Evolutionary conservation across 2,329 filamentous ascomycete species (phyloP).

Genomic region (Cordyceps farinosa): DNA sequence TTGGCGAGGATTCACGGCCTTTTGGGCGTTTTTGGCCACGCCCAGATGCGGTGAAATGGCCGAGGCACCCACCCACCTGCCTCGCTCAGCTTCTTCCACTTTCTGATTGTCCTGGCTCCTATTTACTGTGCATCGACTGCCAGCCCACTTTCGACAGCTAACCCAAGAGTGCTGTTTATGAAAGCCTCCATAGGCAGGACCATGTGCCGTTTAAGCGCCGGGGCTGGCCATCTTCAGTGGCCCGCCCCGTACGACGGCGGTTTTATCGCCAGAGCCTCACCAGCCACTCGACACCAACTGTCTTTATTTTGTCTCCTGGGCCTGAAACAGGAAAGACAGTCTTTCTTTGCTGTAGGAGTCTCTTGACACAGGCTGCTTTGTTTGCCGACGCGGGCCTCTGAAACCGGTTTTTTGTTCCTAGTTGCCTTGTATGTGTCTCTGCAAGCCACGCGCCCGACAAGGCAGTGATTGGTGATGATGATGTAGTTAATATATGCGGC

Average conservation of each 20-base stretch:
- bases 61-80: neutral
- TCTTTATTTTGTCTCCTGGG: neutral
- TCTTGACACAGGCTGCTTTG: neutral
- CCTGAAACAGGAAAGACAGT: neutral
- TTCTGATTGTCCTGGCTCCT: neutral
- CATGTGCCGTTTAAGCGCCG: neutral
- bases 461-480: conserved; percentile 11
- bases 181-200: too few relatives aligned
- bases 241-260: neutral
- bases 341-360: neutral
- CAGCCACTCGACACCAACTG: neutral
- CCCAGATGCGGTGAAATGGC: neutral
- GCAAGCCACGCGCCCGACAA: conserved; percentile 5
- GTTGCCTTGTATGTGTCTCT: neutral
- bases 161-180: too few relatives aligned
- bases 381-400: neutral
- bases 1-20: neutral
- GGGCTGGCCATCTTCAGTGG: neutral
- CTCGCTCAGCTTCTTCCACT: neutral
- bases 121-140: too few relatives aligned
- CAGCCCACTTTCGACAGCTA: too few relatives aligned
- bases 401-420: conserved; percentile 1
- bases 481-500: conserved; percentile 7
- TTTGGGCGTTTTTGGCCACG: neutral
- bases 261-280: neutral